Evolutionary conservation across 805 yeast species (phyloP), one percentile per base, ranked within the genome.

Genomic region (Metschnikowia chrysomelidarum): DNA sequence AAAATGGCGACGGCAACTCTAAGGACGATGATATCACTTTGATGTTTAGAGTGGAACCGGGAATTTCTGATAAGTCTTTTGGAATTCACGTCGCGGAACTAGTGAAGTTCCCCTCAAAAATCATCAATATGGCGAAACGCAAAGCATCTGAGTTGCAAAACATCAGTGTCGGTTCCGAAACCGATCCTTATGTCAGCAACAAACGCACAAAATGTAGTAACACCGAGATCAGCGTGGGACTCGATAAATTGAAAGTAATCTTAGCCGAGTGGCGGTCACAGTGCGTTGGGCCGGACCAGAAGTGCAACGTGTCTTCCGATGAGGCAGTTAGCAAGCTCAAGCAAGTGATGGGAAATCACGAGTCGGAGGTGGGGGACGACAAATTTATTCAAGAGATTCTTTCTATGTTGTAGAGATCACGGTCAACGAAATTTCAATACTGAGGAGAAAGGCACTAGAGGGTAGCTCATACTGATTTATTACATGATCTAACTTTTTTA

Each of bases 1-100:
- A 73, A 24, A 42, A 47, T 13, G 54, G 51, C 11, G 54, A 52
- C n/a, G 62, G 57, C 19, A 62, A 46, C 1, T 73, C 74, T 21
- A 44, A 49, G 16, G 59, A 60, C 14, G 70, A 67, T 35, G 95
- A 87, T 47, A 87, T 93, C 46, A 88, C 98, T 0, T 69, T 93
- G 38, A 67, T 93, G 48, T 93, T 93, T 63, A 85, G 82, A 53
- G 98, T 93, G n/a, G 96, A 87, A 48, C 85, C 87, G 1, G 98
- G 98, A n/a, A 78, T 89, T 32, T 82, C 95, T 2, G 96, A 87
- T 59, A 93, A 89, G 59, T 88, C 97, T 0, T 93, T 93, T 64
- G 98, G 98, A 61, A 89, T 93, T 30, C 95, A 93, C 57, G 98
- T 93, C 29, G 98, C 98, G 0, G 97, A 93, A 60, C 80, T 91